Conservation (phyloP, 306 rosid genomes). For the Trifolium pratense region DNA sequence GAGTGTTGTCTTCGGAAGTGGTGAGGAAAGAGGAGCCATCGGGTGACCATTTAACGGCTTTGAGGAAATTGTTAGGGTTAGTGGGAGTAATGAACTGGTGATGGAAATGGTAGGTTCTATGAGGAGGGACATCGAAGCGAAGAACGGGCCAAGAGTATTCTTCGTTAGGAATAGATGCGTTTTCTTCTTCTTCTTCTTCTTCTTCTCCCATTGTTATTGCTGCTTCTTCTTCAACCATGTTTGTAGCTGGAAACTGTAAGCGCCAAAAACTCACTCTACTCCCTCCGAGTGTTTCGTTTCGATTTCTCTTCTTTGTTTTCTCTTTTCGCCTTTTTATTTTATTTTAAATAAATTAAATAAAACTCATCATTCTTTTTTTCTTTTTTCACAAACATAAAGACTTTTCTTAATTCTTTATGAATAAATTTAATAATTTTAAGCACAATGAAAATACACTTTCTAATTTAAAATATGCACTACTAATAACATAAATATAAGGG, state of each 20-base stretch:
- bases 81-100: slow-evolving; percentile 68
- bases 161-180: slow-evolving; percentile 27
- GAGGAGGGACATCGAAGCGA: slow-evolving; percentile 68
- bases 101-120: slow-evolving; percentile 72
- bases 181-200: slow-evolving; percentile 39
- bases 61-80: slow-evolving; percentile 87
- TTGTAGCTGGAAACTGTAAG: slow-evolving; percentile 7
- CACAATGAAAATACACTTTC: too few relatives aligned
- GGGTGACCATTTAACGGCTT: slow-evolving; percentile 92
- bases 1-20: slow-evolving; percentile 78
- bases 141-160: slow-evolving; percentile 61
- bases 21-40: slow-evolving; percentile 92
- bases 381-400: too few relatives aligned
- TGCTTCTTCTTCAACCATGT: neutral
- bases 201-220: slow-evolving; percentile 54
- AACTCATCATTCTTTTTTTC: too few relatives aligned
- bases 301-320: neutral
- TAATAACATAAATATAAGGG: too few relatives aligned
- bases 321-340: neutral
- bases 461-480: too few relatives aligned
- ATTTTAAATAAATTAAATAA: too few relatives aligned
- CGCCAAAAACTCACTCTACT: slow-evolving; percentile 5
- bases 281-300: neutral
- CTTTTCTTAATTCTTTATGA: neutral
- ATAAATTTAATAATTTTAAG: too few relatives aligned